These are phyloP conservation scores for Neurospora sp. DNA, from an alignment of 2,329 filamentous ascomycete genomes.

Conservation along the genomic window DNA sequence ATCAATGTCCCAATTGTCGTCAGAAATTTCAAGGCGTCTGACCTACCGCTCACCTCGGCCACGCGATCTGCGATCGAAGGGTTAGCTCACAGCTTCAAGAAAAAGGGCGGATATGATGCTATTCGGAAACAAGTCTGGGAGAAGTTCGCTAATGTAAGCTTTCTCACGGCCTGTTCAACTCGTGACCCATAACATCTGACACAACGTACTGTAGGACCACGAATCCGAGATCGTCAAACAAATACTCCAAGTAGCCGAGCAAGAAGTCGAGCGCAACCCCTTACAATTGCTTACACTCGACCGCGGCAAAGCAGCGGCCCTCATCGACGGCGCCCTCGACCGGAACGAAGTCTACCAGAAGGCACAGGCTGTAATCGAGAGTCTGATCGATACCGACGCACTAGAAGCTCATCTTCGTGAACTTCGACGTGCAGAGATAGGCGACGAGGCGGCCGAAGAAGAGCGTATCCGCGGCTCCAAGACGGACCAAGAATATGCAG, in stretches of 20 bases:
- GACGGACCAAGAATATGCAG: slow-evolving; percentile 63
- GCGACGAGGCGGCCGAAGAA: slow-evolving; percentile 54
- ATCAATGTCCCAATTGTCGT: neutral
- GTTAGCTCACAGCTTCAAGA: slow-evolving; percentile 73
- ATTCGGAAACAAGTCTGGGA: slow-evolving; percentile 70
- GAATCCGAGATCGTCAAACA: slow-evolving; percentile 56
- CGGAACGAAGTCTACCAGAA: slow-evolving; percentile 66
- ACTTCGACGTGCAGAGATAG: slow-evolving; percentile 57
- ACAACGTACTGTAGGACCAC: slow-evolving; percentile 46
- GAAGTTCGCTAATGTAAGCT: slow-evolving; percentile 57
- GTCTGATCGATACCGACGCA: slow-evolving; percentile 55
- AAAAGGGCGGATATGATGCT: slow-evolving; percentile 73
- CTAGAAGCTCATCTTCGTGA: slow-evolving; percentile 63
- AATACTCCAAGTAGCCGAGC: slow-evolving; percentile 59
- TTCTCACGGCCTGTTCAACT: neutral
- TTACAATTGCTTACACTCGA: slow-evolving; percentile 62
- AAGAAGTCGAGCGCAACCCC: slow-evolving; percentile 67
- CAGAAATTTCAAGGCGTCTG: slow-evolving; percentile 55
- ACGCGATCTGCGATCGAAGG: slow-evolving; percentile 65
- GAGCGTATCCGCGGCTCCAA: slow-evolving; percentile 58
- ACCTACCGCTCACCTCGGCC: slow-evolving; percentile 63
- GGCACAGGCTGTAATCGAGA: slow-evolving; percentile 56
- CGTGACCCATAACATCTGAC: neutral
- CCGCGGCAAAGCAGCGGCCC: slow-evolving; percentile 59
- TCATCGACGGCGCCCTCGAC: slow-evolving; percentile 71